Conservation (phyloP, 1,139 yeast genomes). For the Arxiozyma telluris region DNA sequence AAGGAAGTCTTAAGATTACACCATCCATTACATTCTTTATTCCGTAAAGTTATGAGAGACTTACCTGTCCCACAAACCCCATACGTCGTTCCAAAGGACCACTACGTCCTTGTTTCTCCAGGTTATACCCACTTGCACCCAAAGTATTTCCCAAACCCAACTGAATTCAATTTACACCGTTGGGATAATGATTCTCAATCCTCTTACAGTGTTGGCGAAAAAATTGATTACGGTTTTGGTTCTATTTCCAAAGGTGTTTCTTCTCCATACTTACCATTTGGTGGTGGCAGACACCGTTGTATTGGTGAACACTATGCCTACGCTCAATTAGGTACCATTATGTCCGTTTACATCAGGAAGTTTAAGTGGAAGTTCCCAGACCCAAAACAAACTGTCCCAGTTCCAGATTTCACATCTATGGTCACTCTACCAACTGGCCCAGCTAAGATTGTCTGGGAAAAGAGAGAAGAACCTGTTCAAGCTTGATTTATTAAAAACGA, state of each 20-base stretch:
- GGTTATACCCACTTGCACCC: conserved; percentile 80
- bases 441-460: conserved; percentile 70
- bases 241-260: conserved; percentile 91
- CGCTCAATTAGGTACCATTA: conserved; percentile 80
- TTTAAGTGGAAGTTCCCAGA: conserved; percentile 64
- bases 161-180: conserved; percentile 70
- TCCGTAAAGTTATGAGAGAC: conserved; percentile 79
- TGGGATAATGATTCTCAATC: conserved; percentile 57
- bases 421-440: conserved; percentile 83
- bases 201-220: conserved; percentile 36
- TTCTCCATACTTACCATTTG: conserved; percentile 94
- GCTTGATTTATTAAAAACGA: background rate
- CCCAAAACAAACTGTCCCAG: conserved; percentile 51
- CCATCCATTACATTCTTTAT: conserved; percentile 90
- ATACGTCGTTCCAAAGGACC: conserved; percentile 80
- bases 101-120: conserved; percentile 85
- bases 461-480: conserved; percentile 39
- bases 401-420: conserved; percentile 83
- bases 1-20: conserved; percentile 93
- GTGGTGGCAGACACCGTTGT: conserved; percentile 99
- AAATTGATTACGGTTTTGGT: conserved; percentile 92
- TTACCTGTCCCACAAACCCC: conserved; percentile 73
- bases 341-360: conserved; percentile 67
- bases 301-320: conserved; percentile 98
- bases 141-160: conserved; percentile 67